Percentiles rank a stretch among this genome's conserved stretches.
Evolutionary conservation across 805 yeast species (phyloP).

Genomic region (Priceomyces fermenticarens): DNA sequence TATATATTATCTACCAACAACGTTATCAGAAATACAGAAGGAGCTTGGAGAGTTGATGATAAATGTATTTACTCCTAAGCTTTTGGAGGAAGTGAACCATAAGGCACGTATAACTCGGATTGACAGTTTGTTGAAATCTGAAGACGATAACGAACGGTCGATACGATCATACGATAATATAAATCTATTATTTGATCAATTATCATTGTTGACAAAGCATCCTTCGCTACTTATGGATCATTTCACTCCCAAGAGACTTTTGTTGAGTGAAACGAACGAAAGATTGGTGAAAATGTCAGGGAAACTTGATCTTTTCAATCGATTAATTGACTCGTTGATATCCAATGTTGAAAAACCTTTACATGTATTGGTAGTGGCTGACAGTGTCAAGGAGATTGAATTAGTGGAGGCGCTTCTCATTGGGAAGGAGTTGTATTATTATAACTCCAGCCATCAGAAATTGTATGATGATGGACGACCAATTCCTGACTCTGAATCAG

Average conservation of each 20-base stretch:
- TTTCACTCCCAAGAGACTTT: slow-evolving; percentile 66
- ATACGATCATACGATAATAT: slow-evolving; percentile 27
- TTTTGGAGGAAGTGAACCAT: slow-evolving; percentile 19
- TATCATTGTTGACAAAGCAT: slow-evolving; percentile 55
- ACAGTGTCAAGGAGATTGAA: slow-evolving; percentile 67
- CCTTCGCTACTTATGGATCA: slow-evolving; percentile 75
- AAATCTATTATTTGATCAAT: slow-evolving; percentile 42
- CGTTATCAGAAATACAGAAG: slow-evolving; percentile 29
- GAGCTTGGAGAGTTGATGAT: slow-evolving; percentile 32
- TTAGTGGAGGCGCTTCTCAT: slow-evolving; percentile 72
- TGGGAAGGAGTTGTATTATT: slow-evolving; percentile 67
- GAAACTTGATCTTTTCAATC: slow-evolving; percentile 55
- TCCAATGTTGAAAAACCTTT: slow-evolving; percentile 12
- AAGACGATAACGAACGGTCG: slow-evolving; percentile 3
- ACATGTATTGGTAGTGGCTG: slow-evolving; percentile 48
- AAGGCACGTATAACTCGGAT: slow-evolving; percentile 31
- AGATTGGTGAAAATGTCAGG: slow-evolving; percentile 53
- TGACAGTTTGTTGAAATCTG: slow-evolving; percentile 32
- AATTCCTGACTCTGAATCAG: slow-evolving; percentile 5
- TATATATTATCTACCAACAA: slow-evolving; percentile 34
- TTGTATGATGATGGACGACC: slow-evolving; percentile 43
- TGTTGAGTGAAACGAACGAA: slow-evolving; percentile 64
- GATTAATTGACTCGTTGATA: slow-evolving; percentile 37
- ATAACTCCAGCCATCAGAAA: slow-evolving; percentile 65
- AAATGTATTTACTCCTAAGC: slow-evolving; percentile 24